Percentiles rank a stretch among this genome's conserved stretches.
These are phyloP conservation scores for Papilionanthe hybrid DNA, from an alignment of 116 monocot species.

Conservation along the genomic window DNA sequence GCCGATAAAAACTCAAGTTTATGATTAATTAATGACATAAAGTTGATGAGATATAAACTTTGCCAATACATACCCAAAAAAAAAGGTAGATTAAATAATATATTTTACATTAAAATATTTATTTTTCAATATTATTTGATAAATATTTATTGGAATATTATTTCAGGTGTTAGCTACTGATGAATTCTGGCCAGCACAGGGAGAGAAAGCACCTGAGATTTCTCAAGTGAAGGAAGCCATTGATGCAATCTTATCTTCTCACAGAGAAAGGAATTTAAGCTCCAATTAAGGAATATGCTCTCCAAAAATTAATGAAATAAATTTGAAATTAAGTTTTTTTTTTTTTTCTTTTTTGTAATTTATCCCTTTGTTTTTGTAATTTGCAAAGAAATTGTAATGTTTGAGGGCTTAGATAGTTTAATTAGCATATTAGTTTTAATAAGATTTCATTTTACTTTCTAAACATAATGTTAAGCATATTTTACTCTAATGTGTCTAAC, in stretches of 20 bases:
- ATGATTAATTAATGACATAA: too few species aligned
- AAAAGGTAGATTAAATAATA: too few species aligned
- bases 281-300: background rate
- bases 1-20: too few species aligned
- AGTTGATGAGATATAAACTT: too few species aligned
- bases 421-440: background rate
- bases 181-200: slow-evolving; percentile 87
- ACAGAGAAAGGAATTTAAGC: slow-evolving; percentile 6
- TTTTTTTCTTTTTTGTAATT: background rate
- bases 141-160: background rate
- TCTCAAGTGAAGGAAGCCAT: slow-evolving; percentile 85
- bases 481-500: too few species aligned
- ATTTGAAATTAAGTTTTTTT: background rate
- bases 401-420: background rate
- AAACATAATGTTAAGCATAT: too few species aligned
- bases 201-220: slow-evolving; percentile 61
- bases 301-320: background rate
- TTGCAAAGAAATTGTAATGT: background rate
- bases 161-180: slow-evolving; percentile 76
- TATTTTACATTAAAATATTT: background rate
- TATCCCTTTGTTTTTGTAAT: background rate
- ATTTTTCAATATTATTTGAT: background rate
- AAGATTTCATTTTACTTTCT: background rate
- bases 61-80: too few species aligned
- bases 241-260: slow-evolving; percentile 82